Conservation (phyloP, 1,284 basidiomycete species). For the Afroboletus lepidellus region DNA sequence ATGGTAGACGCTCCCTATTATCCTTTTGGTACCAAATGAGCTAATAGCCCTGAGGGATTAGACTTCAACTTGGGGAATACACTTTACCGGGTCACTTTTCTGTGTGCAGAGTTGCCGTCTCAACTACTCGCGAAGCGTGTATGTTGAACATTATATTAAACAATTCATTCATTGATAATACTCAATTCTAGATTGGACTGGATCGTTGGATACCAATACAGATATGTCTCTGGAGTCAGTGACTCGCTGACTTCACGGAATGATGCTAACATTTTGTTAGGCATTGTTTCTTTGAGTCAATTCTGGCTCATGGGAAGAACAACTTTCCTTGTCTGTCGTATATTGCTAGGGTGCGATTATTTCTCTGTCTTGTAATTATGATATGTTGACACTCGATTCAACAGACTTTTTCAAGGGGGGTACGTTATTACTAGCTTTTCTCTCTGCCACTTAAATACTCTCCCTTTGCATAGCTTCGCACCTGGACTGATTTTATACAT, state of each 20-base stretch:
- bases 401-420: conserved; percentile 59
- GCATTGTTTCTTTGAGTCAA: conserved; percentile 46
- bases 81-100: conserved; percentile 55
- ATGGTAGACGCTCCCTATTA: conserved; percentile 36
- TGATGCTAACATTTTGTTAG: conserved; percentile 11
- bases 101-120: conserved; percentile 66
- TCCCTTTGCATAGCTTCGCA: conserved; percentile 40
- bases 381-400: conserved; percentile 10
- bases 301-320: conserved; percentile 60
- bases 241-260: conserved; percentile 1
- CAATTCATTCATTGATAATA: neutral
- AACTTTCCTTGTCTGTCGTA: conserved; percentile 49
- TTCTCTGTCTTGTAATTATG: too few relatives aligned
- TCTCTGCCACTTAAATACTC: conserved; percentile 2
- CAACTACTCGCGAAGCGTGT: conserved; percentile 70
- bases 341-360: conserved; percentile 39
- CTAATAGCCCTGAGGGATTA: conserved; percentile 16
- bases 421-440: conserved; percentile 27
- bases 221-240: conserved; percentile 38
- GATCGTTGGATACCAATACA: conserved; percentile 73
- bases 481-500: conserved; percentile 67
- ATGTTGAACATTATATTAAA: conserved; percentile 1
- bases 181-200: conserved; percentile 57
- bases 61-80: conserved; percentile 69
- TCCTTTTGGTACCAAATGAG: neutral